Evolutionary conservation across 2,329 filamentous ascomycete species (phyloP).

Genomic region (Shiraia sp.): DNA sequence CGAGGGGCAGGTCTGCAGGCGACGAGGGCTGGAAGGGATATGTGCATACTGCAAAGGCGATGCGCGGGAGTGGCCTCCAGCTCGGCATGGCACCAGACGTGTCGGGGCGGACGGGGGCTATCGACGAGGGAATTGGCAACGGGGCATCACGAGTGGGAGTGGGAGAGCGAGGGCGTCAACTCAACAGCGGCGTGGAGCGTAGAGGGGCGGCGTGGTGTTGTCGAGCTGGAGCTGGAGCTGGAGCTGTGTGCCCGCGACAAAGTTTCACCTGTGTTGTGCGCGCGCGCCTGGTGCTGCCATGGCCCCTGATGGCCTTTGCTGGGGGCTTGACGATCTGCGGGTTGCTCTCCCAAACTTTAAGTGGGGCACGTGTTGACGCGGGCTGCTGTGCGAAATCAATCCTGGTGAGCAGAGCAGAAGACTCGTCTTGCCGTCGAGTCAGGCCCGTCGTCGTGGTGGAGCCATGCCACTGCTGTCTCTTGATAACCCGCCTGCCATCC

Average conservation of each 20-base stretch:
- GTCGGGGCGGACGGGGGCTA: constrained; percentile 31
- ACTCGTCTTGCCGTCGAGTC: too few relatives aligned
- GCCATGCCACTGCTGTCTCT: too few relatives aligned
- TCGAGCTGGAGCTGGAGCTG: too few relatives aligned
- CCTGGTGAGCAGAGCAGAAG: too few relatives aligned
- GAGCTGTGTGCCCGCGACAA: neutral
- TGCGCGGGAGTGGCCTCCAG: constrained; percentile 95
- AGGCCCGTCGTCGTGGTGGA: too few relatives aligned
- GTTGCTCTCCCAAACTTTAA: constrained; percentile 4
- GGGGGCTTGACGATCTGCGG: too few relatives aligned
- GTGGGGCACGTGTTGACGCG: constrained; percentile 1
- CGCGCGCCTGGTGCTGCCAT: neutral
- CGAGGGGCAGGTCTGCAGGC: constrained; percentile 89
- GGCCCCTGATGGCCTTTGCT: constrained; percentile 1
- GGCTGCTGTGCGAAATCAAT: neutral
- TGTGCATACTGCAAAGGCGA: constrained; percentile 96
- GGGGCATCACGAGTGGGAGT: constrained; percentile 35
- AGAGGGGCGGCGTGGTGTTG: constrained; percentile 1
- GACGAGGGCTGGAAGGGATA: constrained; percentile 89
- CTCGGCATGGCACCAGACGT: constrained; percentile 50
- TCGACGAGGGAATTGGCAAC: constrained; percentile 28
- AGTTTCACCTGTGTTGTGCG: neutral
- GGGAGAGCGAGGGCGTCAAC: constrained; percentile 1
- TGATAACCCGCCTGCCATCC: too few relatives aligned
- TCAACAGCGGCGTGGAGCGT: too few relatives aligned